These are phyloP conservation scores for Phytophthora chlamydospora DNA, from an alignment of 352 stramenopile genomes.

Conservation along the genomic window DNA sequence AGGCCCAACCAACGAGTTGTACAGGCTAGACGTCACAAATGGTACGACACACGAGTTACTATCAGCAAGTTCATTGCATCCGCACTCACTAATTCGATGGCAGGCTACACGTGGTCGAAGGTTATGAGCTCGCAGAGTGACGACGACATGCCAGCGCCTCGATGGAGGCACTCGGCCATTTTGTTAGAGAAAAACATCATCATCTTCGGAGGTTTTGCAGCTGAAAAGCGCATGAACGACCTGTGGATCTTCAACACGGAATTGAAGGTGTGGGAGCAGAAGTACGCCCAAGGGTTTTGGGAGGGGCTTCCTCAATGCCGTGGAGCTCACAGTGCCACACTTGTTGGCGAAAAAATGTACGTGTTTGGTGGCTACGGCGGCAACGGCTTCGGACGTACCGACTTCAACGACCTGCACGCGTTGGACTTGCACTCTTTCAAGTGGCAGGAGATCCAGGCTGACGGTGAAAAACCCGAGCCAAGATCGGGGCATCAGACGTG, in stretches of 20 bases:
- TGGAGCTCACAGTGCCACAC: slow-evolving; percentile 90
- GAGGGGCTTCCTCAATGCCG: slow-evolving; percentile 90
- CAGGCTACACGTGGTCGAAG: slow-evolving; percentile 78
- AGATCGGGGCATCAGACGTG: slow-evolving; percentile 94
- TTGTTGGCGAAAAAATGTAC: slow-evolving; percentile 91
- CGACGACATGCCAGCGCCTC: slow-evolving; percentile 68
- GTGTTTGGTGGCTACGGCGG: slow-evolving; percentile 98
- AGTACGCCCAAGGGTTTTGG: slow-evolving; percentile 88
- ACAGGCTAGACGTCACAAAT: slow-evolving; percentile 92
- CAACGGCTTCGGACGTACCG: slow-evolving; percentile 92
- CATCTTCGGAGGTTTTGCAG: slow-evolving; percentile 95
- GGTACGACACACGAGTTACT: slow-evolving; percentile 27
- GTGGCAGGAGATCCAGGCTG: slow-evolving; percentile 89
- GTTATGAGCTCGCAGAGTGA: slow-evolving; percentile 41
- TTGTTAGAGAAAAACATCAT: slow-evolving; percentile 89
- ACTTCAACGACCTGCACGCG: slow-evolving; percentile 95
- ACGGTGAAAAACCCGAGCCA: slow-evolving; percentile 91
- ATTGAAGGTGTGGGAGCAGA: slow-evolving; percentile 93
- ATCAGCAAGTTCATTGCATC: background rate
- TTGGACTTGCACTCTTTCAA: slow-evolving; percentile 92
- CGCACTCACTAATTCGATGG: slow-evolving; percentile 1
- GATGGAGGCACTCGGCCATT: slow-evolving; percentile 87
- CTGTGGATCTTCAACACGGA: slow-evolving; percentile 96
- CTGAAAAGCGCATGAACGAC: slow-evolving; percentile 95
- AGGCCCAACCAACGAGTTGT: slow-evolving; percentile 94